phyloP scores from a whole-genome alignment of 1,284 basidiomycete species.

The Athelia sp. region DNA sequence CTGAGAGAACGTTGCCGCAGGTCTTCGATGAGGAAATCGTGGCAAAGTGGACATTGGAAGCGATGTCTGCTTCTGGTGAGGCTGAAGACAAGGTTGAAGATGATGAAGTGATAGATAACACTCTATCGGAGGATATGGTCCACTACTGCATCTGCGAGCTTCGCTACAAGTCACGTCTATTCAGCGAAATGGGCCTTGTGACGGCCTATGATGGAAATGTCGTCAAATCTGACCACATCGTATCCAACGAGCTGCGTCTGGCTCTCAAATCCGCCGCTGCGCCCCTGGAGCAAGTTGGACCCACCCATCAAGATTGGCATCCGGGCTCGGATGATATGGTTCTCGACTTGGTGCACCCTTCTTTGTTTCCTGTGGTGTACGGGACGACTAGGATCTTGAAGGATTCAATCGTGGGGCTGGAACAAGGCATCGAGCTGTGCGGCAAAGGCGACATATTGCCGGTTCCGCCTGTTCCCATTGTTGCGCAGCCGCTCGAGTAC shows the following conservation, averaged over 20 bases:
- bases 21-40: not conserved
- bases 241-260: not conserved
- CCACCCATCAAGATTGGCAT: not conserved
- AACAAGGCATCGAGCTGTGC: not conserved
- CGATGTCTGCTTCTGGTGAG: not conserved
- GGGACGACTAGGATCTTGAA: slow-evolving; percentile 9
- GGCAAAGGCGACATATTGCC: not conserved
- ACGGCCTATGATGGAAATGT: not conserved
- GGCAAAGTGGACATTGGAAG: not conserved
- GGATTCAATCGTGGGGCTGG: not conserved
- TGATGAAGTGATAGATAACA: too few relatives aligned
- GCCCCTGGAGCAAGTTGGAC: slow-evolving; percentile 24
- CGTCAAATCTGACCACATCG: not conserved
- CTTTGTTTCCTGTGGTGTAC: slow-evolving; percentile 32
- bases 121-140: not conserved
- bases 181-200: not conserved
- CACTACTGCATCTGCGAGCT: not conserved
- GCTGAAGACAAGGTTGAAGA: too few relatives aligned
- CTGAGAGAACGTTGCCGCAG: too few relatives aligned
- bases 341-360: slow-evolving; percentile 40
- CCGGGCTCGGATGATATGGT: slow-evolving; percentile 21
- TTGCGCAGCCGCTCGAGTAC: not conserved
- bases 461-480: not conserved
- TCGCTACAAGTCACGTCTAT: not conserved
- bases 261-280: not conserved